Percentiles rank a stretch among this genome's conserved stretches.
Conservation (phyloP, 441 rosid species). For the Euphorbia schlechtendalii region DNA sequence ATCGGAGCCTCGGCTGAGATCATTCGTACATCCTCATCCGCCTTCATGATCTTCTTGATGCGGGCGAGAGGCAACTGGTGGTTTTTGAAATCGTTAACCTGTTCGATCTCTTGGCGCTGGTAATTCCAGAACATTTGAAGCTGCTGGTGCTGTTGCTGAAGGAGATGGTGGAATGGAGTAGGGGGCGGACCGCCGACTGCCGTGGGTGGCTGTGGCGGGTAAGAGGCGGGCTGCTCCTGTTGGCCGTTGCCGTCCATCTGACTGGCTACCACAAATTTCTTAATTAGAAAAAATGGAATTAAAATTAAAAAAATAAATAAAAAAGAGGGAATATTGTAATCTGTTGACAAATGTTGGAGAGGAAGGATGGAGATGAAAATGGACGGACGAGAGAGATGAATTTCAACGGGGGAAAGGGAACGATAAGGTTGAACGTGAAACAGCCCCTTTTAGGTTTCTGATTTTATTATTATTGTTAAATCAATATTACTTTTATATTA, state of each 20-base stretch:
- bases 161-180: slow-evolving; percentile 62
- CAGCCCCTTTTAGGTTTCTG: background rate
- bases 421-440: slow-evolving; percentile 17
- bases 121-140: slow-evolving; percentile 88
- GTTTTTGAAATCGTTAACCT: slow-evolving; percentile 89
- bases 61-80: slow-evolving; percentile 92
- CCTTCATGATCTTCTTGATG: slow-evolving; percentile 97
- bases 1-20: slow-evolving; percentile 97
- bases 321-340: background rate
- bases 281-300: background rate
- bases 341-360: slow-evolving; percentile 6
- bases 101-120: slow-evolving; percentile 91
- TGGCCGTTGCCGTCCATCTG: slow-evolving; percentile 29
- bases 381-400: slow-evolving; percentile 21
- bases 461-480: slow-evolving; percentile 5
- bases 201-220: slow-evolving; percentile 32
- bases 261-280: background rate
- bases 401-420: background rate
- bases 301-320: no score
- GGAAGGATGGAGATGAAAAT: slow-evolving; percentile 3
- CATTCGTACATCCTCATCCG: slow-evolving; percentile 97
- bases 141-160: slow-evolving; percentile 91
- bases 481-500: no score
- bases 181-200: slow-evolving; percentile 20
- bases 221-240: slow-evolving; percentile 46